Conservation (phyloP, 805 yeast species). For the Starmerella kuoi region DNA sequence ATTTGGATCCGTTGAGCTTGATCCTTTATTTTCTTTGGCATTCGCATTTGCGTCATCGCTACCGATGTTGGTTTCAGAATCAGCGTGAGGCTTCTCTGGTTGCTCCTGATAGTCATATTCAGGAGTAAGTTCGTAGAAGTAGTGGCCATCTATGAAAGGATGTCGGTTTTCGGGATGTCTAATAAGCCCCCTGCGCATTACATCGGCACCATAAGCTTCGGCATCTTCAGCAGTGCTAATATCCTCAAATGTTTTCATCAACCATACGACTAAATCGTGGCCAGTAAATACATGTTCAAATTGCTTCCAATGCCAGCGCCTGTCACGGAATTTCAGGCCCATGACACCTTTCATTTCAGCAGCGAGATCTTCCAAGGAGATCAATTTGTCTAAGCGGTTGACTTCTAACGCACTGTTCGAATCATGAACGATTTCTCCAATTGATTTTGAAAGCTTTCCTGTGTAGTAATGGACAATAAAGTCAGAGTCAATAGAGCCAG, state of each 20-base stretch:
- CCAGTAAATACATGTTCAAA: slow-evolving; percentile 76
- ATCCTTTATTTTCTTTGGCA: neutral
- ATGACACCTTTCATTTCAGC: slow-evolving; percentile 49
- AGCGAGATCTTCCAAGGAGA: slow-evolving; percentile 44
- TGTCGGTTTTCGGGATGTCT: slow-evolving; percentile 76
- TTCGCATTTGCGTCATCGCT: neutral
- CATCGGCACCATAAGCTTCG: slow-evolving; percentile 57
- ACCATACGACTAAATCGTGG: slow-evolving; percentile 75
- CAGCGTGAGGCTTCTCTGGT: slow-evolving; percentile 15
- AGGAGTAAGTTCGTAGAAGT: slow-evolving; percentile 61
- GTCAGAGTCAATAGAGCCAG: slow-evolving; percentile 13
- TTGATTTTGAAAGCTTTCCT: slow-evolving; percentile 60
- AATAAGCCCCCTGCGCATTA: slow-evolving; percentile 63
- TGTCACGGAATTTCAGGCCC: slow-evolving; percentile 58
- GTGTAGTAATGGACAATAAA: slow-evolving; percentile 55
- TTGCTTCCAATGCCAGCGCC: slow-evolving; percentile 82
- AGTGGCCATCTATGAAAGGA: slow-evolving; percentile 82
- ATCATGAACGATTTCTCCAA: slow-evolving; percentile 41
- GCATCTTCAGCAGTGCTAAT: slow-evolving; percentile 78
- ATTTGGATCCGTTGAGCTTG: neutral
- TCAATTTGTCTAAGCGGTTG: slow-evolving; percentile 24
- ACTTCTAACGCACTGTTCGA: slow-evolving; percentile 9
- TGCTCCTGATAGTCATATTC: too few relatives aligned
- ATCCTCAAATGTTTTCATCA: slow-evolving; percentile 64
- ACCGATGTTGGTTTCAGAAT: neutral